Evolutionary conservation across 1,139 yeast genomes (phyloP).

Genomic region (Scheffersomyces insectosa): DNA sequence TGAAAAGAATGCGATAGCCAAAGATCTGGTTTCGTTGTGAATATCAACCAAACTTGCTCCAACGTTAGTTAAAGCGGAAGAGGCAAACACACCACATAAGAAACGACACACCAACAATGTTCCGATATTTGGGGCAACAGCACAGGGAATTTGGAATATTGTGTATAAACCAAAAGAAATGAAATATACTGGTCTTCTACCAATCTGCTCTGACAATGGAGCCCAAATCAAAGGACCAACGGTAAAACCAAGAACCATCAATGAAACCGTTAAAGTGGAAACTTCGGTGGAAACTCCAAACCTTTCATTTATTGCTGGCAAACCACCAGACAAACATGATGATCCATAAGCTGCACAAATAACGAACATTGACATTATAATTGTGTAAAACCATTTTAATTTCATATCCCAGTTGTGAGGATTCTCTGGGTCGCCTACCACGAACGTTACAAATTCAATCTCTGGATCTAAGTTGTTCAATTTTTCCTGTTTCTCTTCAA

Average conservation of each 20-base stretch:
- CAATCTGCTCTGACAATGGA: slow-evolving; percentile 82
- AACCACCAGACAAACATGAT: slow-evolving; percentile 84
- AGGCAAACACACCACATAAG: slow-evolving; percentile 81
- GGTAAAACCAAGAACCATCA: slow-evolving; percentile 87
- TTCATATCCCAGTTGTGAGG: slow-evolving; percentile 77
- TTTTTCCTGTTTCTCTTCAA: slow-evolving; percentile 14
- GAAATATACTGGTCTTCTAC: slow-evolving; percentile 82
- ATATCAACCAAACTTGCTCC: slow-evolving; percentile 92
- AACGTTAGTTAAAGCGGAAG: slow-evolving; percentile 82
- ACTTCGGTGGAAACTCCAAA: slow-evolving; percentile 76
- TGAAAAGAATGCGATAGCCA: slow-evolving; percentile 87
- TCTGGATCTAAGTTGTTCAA: slow-evolving; percentile 53
- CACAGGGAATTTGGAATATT: slow-evolving; percentile 86
- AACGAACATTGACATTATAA: slow-evolving; percentile 65
- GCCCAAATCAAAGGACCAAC: slow-evolving; percentile 92
- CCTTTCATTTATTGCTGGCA: slow-evolving; percentile 60
- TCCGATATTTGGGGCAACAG: slow-evolving; percentile 80
- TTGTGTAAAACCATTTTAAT: slow-evolving; percentile 67
- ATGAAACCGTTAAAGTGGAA: slow-evolving; percentile 73
- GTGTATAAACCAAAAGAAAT: slow-evolving; percentile 73
- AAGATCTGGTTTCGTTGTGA: slow-evolving; percentile 77
- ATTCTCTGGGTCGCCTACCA: slow-evolving; percentile 75
- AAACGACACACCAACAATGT: slow-evolving; percentile 79
- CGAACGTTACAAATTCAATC: slow-evolving; percentile 79
- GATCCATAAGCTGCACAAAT: slow-evolving; percentile 90